Base-by-base conservation (phyloP, 2,329 filamentous ascomycete species). In the Sphaerulina musiva region DNA sequence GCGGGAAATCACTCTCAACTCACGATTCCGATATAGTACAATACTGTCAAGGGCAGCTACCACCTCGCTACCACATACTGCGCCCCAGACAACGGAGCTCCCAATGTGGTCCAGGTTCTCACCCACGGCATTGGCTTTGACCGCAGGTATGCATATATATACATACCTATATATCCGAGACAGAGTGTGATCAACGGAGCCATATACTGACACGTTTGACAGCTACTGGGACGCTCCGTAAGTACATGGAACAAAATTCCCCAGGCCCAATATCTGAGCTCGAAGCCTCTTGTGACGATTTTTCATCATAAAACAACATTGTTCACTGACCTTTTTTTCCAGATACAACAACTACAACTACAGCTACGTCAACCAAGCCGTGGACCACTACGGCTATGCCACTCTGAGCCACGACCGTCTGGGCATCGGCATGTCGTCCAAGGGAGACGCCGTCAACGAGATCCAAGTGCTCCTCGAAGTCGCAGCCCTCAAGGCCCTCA, bases 391-490 rank as follows among this genome's bases (percentile, higher is more conserved):
- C 39, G 79, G 79, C 40, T 85, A 80, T 71, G 80, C 77, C 32
- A 84, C 81, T 2, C 75, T 86, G 44, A 70, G 76, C 8, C 83
- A 78, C 68, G 82, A 86, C 68, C 80, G 83, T 14, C 76, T 84
- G 5, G 83, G 83, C 32, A 75, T 84, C 41, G 82, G 78, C 40
- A 70, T 73, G 54, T 84, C 81, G 1, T 77, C 77, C 4, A 80
- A 79, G 62, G 80, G 78, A 46, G 77, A 85, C 43, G 76, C 82
- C 0, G 64, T 85, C 62, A 76, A 78, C 60, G 78, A 82, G 65
- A 79, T 85, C 51, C 82, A 86, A 64, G 70, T 75, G 14, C 72
- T 68, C 53, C 74, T 81, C 41, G 81, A 86, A 65, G 69, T 84
- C n/a, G 76, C 77, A 26, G 80, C 80, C 8, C 75, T 85, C 23